These are phyloP conservation scores for Nemania sp. DNA, from an alignment of 2,329 filamentous ascomycete species.

Conservation along the genomic window DNA sequence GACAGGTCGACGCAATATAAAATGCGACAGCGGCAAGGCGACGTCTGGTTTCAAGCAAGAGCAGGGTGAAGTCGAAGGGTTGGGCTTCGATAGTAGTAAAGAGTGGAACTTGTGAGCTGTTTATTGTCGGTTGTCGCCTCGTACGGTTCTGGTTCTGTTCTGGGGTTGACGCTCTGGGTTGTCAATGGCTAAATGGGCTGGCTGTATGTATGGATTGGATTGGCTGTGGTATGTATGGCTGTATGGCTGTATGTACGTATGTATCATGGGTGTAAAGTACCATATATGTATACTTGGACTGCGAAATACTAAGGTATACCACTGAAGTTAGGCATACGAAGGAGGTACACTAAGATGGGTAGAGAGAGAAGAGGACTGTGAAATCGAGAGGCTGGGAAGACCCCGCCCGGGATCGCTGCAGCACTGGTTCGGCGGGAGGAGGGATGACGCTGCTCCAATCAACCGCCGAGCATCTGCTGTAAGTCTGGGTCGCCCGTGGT, in stretches of 20 bases:
- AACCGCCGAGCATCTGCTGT: slow-evolving; percentile 3
- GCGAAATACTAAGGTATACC: too few species aligned
- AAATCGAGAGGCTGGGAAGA: slow-evolving; percentile 41
- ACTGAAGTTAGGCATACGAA: too few species aligned
- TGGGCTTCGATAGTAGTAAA: slow-evolving; percentile 24
- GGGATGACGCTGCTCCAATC: slow-evolving; percentile 26
- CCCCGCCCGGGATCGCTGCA: slow-evolving; percentile 23
- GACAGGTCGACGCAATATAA: too few species aligned
- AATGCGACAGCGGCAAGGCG: slow-evolving; percentile 8
- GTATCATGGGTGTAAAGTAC: too few species aligned
- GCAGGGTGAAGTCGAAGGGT: slow-evolving; percentile 20
- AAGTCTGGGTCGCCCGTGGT: slow-evolving; percentile 26
- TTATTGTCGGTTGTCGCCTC: neutral
- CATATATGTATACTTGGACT: too few species aligned
- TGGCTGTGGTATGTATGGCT: too few species aligned
- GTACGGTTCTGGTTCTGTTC: too few species aligned
- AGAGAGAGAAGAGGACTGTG: neutral
- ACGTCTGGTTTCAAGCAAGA: slow-evolving; percentile 21
- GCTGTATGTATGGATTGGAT: too few species aligned
- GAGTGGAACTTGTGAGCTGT: slow-evolving; percentile 7
- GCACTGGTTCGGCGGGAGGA: slow-evolving; percentile 18
- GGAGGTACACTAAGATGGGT: neutral
- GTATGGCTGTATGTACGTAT: too few species aligned
- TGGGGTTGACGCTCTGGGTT: too few species aligned
- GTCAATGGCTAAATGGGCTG: too few species aligned